A percentile compares a stretch with the other conserved stretches of the same genome.
Conservation (phyloP, 495 filamentous ascomycete species). For the Hyaloscypha bicolor region DNA sequence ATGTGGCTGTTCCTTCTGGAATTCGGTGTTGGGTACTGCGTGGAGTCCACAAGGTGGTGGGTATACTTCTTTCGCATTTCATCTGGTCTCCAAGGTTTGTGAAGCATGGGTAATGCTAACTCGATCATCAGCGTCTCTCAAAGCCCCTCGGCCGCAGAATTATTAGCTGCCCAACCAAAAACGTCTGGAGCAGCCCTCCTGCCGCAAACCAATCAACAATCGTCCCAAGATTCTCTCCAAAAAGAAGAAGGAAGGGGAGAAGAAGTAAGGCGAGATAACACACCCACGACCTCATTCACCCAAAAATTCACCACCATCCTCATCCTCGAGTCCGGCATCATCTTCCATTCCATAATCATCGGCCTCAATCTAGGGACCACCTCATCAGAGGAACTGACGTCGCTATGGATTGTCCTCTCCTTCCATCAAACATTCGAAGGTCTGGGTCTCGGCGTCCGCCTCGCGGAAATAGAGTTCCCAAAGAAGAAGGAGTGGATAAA, state of each 20-base stretch:
- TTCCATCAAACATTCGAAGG: slow-evolving; percentile 78
- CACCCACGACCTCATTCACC: slow-evolving; percentile 40
- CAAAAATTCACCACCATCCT: slow-evolving; percentile 57
- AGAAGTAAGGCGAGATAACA: no score
- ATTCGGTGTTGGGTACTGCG: slow-evolving; percentile 63
- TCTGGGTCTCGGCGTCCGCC: slow-evolving; percentile 68
- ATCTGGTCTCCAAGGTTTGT: no score
- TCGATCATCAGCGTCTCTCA: no score
- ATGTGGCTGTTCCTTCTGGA: slow-evolving; percentile 78
- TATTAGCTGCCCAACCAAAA: no score
- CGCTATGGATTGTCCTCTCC: slow-evolving; percentile 67
- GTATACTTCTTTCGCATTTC: slow-evolving; percentile 23
- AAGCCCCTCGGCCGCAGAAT: no score
- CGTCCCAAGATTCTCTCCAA: slow-evolving; percentile 25
- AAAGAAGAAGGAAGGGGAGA: not conserved
- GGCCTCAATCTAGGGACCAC: slow-evolving; percentile 67
- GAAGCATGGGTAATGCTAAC: no score
- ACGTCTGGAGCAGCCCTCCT: no score
- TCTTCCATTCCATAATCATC: slow-evolving; percentile 73
- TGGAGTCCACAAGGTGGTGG: slow-evolving; percentile 51
- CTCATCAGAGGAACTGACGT: slow-evolving; percentile 56
- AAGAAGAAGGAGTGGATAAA: slow-evolving; percentile 55
- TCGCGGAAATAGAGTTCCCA: slow-evolving; percentile 71
- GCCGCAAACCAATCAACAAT: no score
- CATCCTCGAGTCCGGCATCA: slow-evolving; percentile 67